Evolutionary conservation across 164 flowering plant genomes (phyloP), one percentile per base, ranked within the genome.

Genomic region (Sextonia rubra): DNA sequence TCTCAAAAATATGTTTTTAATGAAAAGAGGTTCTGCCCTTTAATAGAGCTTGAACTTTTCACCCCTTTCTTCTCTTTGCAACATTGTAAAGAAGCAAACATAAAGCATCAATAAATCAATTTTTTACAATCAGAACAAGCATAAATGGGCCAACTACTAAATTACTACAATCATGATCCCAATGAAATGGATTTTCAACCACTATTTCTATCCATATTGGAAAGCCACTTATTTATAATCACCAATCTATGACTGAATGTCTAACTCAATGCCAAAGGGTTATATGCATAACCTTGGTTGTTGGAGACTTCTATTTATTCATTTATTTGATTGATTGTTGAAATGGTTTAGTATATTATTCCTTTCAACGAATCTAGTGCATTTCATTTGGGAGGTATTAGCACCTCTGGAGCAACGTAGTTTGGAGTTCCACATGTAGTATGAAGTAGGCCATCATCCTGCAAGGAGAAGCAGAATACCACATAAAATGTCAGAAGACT

Each of bases 401-500:
- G 37, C 48, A 83, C 86, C 86, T 84, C 86, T 23, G 86, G 86
- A 65, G 86, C 86, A 66, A 84, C 86, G 74, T 84, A 84, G 63
- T 84, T 84, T 69, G 86, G 86, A 60, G 86, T 84, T 64, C 86
- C 86, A 80, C 86, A 83, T 26, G 84, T 81, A 26, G 86, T 83
- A 71, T 83, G 86, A 74, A 83, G 84, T 62, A 83, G 73, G 62
- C 97, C 97, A 79, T 91, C 97, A 78, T 82, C 97, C 97, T 91
- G 86, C 66, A 67, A 77, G 56, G 77, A 24, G 47, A 52, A 52
- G 20, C n/a, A 52, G 17, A 20, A 20, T 15, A 52, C 12, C 29
- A 68, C 25, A 20, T 29, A 9, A 29, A n/a, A 64, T 23, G n/a
- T 60, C 30, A 32, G 27, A 67, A 12, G 49, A 47, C 49, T 47